Evolutionary conservation across 2,329 filamentous ascomycete genomes (phyloP).

Genomic region (Xylaria sp.): DNA sequence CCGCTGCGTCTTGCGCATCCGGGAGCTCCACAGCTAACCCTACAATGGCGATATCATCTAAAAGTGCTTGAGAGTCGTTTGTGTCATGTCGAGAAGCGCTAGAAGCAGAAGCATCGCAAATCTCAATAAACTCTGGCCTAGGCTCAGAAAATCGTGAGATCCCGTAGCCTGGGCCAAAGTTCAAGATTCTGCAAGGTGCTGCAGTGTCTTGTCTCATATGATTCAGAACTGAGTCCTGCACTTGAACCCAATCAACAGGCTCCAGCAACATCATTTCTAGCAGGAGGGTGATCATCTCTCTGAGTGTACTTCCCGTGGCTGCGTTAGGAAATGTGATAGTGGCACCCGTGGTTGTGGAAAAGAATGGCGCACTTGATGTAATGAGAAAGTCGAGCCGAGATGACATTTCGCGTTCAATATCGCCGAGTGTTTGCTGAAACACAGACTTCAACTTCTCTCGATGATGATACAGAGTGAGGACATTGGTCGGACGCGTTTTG

Average conservation of each 20-base stretch:
- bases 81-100: slow-evolving; percentile 2
- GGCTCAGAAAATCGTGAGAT: slow-evolving; percentile 20
- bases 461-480: slow-evolving; percentile 31
- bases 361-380: neutral
- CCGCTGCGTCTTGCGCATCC: slow-evolving; percentile 26
- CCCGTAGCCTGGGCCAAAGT: slow-evolving; percentile 31
- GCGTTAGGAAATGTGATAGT: neutral
- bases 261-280: slow-evolving; percentile 34
- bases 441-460: slow-evolving; percentile 20
- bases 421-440: slow-evolving; percentile 21
- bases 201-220: neutral
- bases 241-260: slow-evolving; percentile 32
- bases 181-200: slow-evolving; percentile 23
- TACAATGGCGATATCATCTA: slow-evolving; percentile 36
- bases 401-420: slow-evolving; percentile 4
- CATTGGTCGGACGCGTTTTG: slow-evolving; percentile 29
- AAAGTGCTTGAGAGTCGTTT: neutral
- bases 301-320: neutral
- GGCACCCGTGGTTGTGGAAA: neutral
- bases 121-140: slow-evolving; percentile 17
- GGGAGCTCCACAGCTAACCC: slow-evolving; percentile 33
- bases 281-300: slow-evolving; percentile 9
- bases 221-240: slow-evolving; percentile 28
- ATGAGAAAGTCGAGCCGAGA: neutral
- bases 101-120: slow-evolving; percentile 29